These are phyloP conservation scores for Hericium erinaceus DNA, from an alignment of 768 basidiomycete genomes.

Conservation along the genomic window DNA sequence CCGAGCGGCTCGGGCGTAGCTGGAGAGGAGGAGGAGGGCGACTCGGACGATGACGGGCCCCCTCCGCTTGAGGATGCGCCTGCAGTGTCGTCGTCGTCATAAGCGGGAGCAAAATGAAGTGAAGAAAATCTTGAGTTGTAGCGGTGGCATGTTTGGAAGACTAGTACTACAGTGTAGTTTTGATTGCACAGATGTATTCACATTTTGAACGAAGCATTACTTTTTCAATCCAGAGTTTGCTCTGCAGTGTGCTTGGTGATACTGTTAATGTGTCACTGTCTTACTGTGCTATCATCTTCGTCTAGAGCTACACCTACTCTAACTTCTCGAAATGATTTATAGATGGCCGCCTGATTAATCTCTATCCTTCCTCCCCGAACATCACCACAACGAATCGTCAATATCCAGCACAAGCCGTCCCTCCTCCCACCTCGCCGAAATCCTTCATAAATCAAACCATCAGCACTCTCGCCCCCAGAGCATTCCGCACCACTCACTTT, in stretches of 20 bases:
- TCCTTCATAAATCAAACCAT: conserved; percentile 21
- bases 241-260: too few relatives aligned
- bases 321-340: too few relatives aligned
- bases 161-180: not conserved
- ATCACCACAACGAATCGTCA: conserved; percentile 21
- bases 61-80: conserved; percentile 72
- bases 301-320: too few relatives aligned
- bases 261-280: too few relatives aligned
- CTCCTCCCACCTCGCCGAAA: conserved; percentile 35
- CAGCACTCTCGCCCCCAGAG: not conserved
- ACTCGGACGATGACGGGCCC: conserved; percentile 55
- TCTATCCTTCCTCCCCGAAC: too few relatives aligned
- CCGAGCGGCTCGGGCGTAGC: conserved; percentile 16
- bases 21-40: conserved; percentile 34
- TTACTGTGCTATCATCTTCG: too few relatives aligned
- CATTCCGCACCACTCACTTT: conserved; percentile 32
- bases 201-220: too few relatives aligned
- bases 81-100: conserved; percentile 26
- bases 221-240: too few relatives aligned
- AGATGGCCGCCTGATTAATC: too few relatives aligned
- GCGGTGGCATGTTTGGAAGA: not conserved
- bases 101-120: not conserved
- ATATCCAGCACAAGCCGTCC: conserved; percentile 40
- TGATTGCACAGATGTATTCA: too few relatives aligned
- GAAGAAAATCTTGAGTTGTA: not conserved